These are phyloP conservation scores for Platanthera zijinensis DNA, from an alignment of 106 monocot genomes.

Conservation along the genomic window DNA sequence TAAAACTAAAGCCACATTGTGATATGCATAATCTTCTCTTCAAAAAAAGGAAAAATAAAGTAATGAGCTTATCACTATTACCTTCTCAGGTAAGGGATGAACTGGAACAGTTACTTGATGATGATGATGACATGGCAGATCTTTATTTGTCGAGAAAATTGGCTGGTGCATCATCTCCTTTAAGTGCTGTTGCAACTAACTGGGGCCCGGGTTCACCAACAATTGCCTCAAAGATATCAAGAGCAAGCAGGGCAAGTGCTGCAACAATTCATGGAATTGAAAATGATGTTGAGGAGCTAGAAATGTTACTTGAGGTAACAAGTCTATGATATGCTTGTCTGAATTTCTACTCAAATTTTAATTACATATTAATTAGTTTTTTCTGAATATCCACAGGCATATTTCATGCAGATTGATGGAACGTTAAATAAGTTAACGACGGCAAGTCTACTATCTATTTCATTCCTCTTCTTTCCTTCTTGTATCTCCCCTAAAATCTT, in stretches of 20 bases:
- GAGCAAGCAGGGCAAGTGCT: constrained; percentile 72
- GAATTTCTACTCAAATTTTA: neutral
- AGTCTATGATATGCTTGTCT: neutral
- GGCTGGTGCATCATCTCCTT: constrained; percentile 48
- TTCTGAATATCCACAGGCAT: constrained; percentile 50
- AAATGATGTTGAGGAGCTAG: constrained; percentile 95
- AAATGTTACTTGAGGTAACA: constrained; percentile 87
- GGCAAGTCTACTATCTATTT: constrained; percentile 19
- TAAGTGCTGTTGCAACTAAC: constrained; percentile 47
- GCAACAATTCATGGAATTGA: constrained; percentile 81
- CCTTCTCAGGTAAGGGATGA: constrained; percentile 74
- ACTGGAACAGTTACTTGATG: constrained; percentile 88
- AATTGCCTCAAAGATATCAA: constrained; percentile 70
- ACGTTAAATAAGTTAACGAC: constrained; percentile 90
- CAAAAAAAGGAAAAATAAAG: neutral
- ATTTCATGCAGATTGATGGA: constrained; percentile 95
- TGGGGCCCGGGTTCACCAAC: constrained; percentile 66
- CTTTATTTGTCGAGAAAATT: constrained; percentile 90
- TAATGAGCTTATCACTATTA: neutral
- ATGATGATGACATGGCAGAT: constrained; percentile 97
- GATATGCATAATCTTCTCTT: neutral
- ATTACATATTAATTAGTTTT: neutral
- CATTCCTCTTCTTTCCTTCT: neutral
- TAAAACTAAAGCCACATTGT: neutral
- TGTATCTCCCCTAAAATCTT: neutral